Evolutionary conservation across 208 protist species (phyloP), one percentile per base, ranked within the genome.

Genomic region (Plasmodiophora brassicae): DNA sequence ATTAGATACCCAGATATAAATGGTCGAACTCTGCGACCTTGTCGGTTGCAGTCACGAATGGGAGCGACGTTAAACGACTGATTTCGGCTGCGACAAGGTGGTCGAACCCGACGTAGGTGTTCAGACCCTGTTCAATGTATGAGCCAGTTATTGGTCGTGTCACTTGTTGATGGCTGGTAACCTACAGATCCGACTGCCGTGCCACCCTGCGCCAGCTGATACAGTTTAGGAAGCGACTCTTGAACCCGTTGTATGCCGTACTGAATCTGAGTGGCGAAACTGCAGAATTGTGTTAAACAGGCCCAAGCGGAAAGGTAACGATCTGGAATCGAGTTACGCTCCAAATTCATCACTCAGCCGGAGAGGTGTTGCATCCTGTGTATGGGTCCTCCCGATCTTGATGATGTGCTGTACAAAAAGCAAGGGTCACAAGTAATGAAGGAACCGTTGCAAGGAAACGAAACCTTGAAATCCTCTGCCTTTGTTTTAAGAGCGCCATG

Each of bases 301-400:
- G n/a, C n/a, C n/a, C n/a, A n/a, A n/a, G n/a, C n/a, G n/a, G n/a
- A n/a, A 78, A 78, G n/a, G 20, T 5, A 36, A 44, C n/a, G n/a
- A 78, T 14, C 14, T 78, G 20, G 20, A 78, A 38, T 38, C n/a
- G 5, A 78, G 20, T 78, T 78, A 78, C 65, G 65, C 94, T 28
- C 72, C 87, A 71, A 96, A 96, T 90, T 95, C 94, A 65, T 96
- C 87, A 39, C 93, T 93, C 0, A 97, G 89, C 1, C 93, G 96
- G 53, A 97, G 88, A 10, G 96, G 96, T 25, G 93, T 95, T n/a
- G 96, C 96, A 87, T 97, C 96, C 93, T 94, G 46, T 32, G 84
- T 88, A 88, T 98, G 96, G 20, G 96, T 98, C 54, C 96, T 92
- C 39, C 96, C 96, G 50, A 96, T 96, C 90, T 97, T 98, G 36